A percentile compares a stretch with the other conserved stretches of the same genome.
These are phyloP conservation scores for Lablab purpureus DNA, from an alignment of 306 rosid genomes.

Conservation along the genomic window DNA sequence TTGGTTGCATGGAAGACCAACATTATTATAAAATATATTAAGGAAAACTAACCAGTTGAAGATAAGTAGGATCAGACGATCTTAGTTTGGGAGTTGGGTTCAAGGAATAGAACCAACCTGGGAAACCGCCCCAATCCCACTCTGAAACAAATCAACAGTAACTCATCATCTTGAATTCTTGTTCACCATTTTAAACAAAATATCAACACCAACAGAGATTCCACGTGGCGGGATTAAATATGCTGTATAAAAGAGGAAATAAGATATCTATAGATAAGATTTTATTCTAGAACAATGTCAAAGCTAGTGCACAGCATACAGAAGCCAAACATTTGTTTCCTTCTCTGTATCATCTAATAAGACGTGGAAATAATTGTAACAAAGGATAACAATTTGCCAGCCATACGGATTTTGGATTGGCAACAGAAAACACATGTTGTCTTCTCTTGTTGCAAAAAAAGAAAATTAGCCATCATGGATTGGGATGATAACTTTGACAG, in stretches of 20 bases:
- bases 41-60: conserved; percentile 68
- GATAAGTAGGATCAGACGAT: conserved; percentile 82
- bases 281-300: conserved; percentile 16
- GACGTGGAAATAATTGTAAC: conserved; percentile 19
- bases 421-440: conserved; percentile 23
- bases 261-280: conserved; percentile 26
- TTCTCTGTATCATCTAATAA: conserved; percentile 19
- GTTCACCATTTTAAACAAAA: conserved; percentile 36
- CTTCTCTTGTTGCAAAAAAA: conserved; percentile 13
- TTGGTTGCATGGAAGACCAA: conserved; percentile 1
- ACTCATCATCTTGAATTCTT: conserved; percentile 35
- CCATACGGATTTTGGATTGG: conserved; percentile 9
- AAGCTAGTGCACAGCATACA: conserved; percentile 27
- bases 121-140: conserved; percentile 98
- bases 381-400: conserved; percentile 20
- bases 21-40: conserved; percentile 18
- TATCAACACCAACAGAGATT: conserved; percentile 35
- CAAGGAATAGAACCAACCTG: conserved; percentile 80
- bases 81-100: conserved; percentile 74
- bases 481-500: not conserved
- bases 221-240: not conserved
- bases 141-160: conserved; percentile 63
- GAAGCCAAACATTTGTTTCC: conserved; percentile 19
- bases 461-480: not conserved
- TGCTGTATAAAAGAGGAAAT: conserved; percentile 2